Base-by-base conservation (phyloP, 1,139 yeast species). In the Hemisphaericaspora xylofermentans region DNA sequence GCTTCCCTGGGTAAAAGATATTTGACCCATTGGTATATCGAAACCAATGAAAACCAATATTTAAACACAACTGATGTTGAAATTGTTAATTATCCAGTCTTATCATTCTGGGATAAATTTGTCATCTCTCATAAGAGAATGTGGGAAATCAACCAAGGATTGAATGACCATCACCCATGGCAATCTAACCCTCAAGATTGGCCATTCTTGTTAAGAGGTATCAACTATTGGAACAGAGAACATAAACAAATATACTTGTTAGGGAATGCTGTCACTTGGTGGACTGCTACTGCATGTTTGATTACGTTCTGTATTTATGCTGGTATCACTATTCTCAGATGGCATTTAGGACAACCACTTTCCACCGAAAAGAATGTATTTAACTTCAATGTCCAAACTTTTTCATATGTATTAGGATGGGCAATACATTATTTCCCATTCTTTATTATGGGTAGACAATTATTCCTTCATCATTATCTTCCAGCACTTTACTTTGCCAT, bases 251-350 rank as follows among this genome's bases (percentile, higher is more conserved):
- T 93, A 34, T 94, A 93, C 62, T 74, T 94, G 49, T 60, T 93
- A 36, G 99, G 99, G 60, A 94, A 94, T 60, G 91, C 93, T 16
- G 78, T 87, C 39, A 71, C 84, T 34, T 94, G 98, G 97, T 91
- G 95, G 93, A 61, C 85, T 4, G 76, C 84, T n/a, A 70, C 95
- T 28, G 72, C 75, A 12, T 61, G 80, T 19, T 67, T 88, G 48
- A 64, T 72, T 12, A 64, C 77, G 1, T 87, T 86, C 54, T 66
- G 63, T 3, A 54, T 79, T 17, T 81, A 82, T 57, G 69, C 77
- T 47, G 71, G 57, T 3, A 58, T 79, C 41, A 78, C 83, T 55
- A 51, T 87, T 16, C 53, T 93, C 39, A 78, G 80, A 61, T 91
- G 95, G 94, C 97, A 91, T 67, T 56, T 76, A 36, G 88, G 89